Evolutionary conservation across 805 yeast genomes (phyloP).

Genomic region (Candida loeiensis): DNA sequence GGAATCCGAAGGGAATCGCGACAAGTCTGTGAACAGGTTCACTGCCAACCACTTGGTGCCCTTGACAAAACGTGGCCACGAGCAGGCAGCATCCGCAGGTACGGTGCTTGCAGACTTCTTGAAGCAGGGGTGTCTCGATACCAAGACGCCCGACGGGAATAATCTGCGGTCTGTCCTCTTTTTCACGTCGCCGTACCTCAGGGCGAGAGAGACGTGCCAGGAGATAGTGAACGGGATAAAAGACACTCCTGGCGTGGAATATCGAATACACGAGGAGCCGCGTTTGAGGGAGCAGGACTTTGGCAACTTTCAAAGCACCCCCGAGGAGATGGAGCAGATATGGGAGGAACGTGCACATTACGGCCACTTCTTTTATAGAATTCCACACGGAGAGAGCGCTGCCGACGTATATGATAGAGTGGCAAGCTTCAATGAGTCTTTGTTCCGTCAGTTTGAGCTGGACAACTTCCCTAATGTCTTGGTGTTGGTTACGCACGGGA

Average conservation of each 20-base stretch:
- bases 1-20: slow-evolving; percentile 86
- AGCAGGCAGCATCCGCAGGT: slow-evolving; percentile 63
- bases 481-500: slow-evolving; percentile 88
- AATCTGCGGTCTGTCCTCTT: slow-evolving; percentile 51
- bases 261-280: slow-evolving; percentile 77
- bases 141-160: slow-evolving; percentile 5
- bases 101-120: slow-evolving; percentile 40
- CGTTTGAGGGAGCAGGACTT: slow-evolving; percentile 92
- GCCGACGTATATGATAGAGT: slow-evolving; percentile 93
- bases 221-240: slow-evolving; percentile 59
- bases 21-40: slow-evolving; percentile 72
- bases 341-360: slow-evolving; percentile 84
- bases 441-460: slow-evolving; percentile 72
- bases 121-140: slow-evolving; percentile 32
- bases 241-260: slow-evolving; percentile 41
- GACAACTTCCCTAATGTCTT: slow-evolving; percentile 75
- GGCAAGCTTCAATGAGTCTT: slow-evolving; percentile 83
- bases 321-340: slow-evolving; percentile 72
- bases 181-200: slow-evolving; percentile 80
- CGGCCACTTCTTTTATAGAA: slow-evolving; percentile 77
- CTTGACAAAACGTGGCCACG: slow-evolving; percentile 67
- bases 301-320: slow-evolving; percentile 83
- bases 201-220: slow-evolving; percentile 82
- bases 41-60: slow-evolving; percentile 80
- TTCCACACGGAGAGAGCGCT: slow-evolving; percentile 92